phyloP scores from a whole-genome alignment of 2,329 filamentous ascomycete species.

The Epichloe elymi region DNA sequence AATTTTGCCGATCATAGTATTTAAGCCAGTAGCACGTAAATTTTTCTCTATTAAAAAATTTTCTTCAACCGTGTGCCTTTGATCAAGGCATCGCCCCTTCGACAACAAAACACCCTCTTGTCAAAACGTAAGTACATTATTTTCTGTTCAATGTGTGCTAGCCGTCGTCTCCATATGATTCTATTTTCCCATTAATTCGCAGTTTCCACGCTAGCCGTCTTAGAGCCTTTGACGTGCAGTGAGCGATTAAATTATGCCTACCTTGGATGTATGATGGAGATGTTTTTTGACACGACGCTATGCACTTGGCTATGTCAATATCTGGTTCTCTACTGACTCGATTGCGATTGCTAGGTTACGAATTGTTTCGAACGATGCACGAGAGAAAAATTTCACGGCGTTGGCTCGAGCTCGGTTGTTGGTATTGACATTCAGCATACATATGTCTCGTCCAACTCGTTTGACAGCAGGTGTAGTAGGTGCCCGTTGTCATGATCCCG shows the following conservation, averaged over 20 bases:
- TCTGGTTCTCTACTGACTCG: too few species aligned
- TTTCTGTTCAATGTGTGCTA: not conserved
- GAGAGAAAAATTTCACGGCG: too few species aligned
- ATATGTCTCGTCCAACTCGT: too few species aligned
- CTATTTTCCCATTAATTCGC: conserved; percentile 4
- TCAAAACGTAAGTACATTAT: not conserved
- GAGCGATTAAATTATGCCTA: conserved; percentile 5
- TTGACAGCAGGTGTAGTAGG: too few species aligned
- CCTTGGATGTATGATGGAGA: conserved; percentile 5
- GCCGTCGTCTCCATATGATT: conserved; percentile 1
- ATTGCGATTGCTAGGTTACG: too few species aligned
- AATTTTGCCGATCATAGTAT: not conserved
- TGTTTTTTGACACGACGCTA: not conserved
- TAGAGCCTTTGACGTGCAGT: conserved; percentile 4
- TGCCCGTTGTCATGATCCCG: too few species aligned
- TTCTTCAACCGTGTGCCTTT: not conserved
- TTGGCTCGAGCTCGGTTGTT: too few species aligned
- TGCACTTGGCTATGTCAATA: too few species aligned
- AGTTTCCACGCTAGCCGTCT: conserved; percentile 6
- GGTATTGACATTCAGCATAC: too few species aligned
- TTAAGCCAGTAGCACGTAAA: not conserved
- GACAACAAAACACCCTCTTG: not conserved
- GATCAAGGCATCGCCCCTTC: not conserved
- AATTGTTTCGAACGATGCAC: too few species aligned
- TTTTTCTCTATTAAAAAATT: not conserved